Evolutionary conservation across 2,329 filamentous ascomycete species (phyloP), one percentile per base, ranked within the genome.

Genomic region (Aspergillus unguis): DNA sequence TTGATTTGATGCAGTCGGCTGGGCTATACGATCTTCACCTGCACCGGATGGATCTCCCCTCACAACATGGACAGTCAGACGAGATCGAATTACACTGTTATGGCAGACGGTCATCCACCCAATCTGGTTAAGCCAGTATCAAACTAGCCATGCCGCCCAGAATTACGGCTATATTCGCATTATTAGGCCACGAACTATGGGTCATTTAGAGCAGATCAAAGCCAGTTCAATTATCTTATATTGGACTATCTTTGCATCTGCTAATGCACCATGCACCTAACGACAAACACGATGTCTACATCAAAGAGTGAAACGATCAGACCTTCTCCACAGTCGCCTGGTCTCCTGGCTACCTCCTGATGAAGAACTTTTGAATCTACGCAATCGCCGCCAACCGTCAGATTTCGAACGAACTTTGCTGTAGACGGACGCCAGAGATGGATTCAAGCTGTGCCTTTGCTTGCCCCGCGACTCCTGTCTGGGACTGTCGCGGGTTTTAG

Each of bases 1-100:
- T 87, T 64, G 77, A 83, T 4, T 69, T 87, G 40, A 84, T 85
- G 75, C 55, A 64, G 35, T 60, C 69, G 37, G 66, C 68, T 28
- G 63, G 63, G 5, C 70, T 80, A 56, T 48, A 54, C 4, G 58
- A 62, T 41, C 45, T 66, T 42, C 68, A 71, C 38, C 59, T 69
- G 42, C 56, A 64, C 23, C 60, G 48, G n/a, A 63, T 74, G 35
- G 54, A 65, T 7, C 61, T 77, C 7, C 73, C 74, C 23, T 65
- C 64, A 27, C 63, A 70, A 40, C 65, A 74, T 53, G 62, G 61
- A 8, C 62, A 68, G n/a, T 53, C 54, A 10, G 70, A 72, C 47
- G 58, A 66, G 27, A 70, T 74, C 48, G 69, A 75, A 49, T 60
- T 75, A 35, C 68, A 71, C 52, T 66, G 65, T 44, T 74, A 71